phyloP scores from a whole-genome alignment of 768 basidiomycete genomes.

The Saitozyma sp. region DNA sequence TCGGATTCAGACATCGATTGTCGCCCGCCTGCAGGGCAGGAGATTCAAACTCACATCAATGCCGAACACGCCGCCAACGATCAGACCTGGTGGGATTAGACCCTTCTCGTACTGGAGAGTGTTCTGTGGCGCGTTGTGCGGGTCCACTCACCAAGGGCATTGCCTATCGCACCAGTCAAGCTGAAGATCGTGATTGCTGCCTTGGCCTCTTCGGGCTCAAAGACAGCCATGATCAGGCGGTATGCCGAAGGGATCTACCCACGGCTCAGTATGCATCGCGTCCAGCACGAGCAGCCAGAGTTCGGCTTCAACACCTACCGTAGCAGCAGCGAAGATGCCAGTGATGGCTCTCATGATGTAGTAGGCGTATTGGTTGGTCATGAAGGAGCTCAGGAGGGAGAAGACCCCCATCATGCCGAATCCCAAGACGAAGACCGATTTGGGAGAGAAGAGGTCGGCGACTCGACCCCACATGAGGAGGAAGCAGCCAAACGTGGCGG shows the following conservation, averaged over 20 bases:
- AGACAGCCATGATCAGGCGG: constrained; percentile 25
- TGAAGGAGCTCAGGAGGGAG: constrained; percentile 28
- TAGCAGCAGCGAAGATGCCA: constrained; percentile 28
- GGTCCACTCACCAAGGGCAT: constrained; percentile 19
- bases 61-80: constrained; percentile 35
- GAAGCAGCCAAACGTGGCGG: constrained; percentile 38
- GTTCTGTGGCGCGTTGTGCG: too few species aligned
- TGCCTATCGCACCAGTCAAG: constrained; percentile 26
- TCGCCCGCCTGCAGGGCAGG: too few species aligned
- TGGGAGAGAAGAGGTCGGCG: constrained; percentile 44
- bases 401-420: constrained; percentile 30
- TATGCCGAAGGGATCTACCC: neutral
- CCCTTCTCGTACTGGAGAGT: too few species aligned
- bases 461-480: constrained; percentile 44
- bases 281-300: too few species aligned
- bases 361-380: constrained; percentile 31
- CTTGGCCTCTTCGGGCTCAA: constrained; percentile 20
- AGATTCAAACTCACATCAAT: constrained; percentile 21
- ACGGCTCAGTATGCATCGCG: too few species aligned
- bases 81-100: constrained; percentile 6
- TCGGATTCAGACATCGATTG: too few species aligned
- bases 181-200: constrained; percentile 32
- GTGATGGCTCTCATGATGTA: constrained; percentile 34
- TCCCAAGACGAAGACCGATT: constrained; percentile 40
- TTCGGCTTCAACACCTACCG: constrained; percentile 7